phyloP scores from a whole-genome alignment of 2,329 filamentous ascomycete species.

The Zasmidium cellare region DNA sequence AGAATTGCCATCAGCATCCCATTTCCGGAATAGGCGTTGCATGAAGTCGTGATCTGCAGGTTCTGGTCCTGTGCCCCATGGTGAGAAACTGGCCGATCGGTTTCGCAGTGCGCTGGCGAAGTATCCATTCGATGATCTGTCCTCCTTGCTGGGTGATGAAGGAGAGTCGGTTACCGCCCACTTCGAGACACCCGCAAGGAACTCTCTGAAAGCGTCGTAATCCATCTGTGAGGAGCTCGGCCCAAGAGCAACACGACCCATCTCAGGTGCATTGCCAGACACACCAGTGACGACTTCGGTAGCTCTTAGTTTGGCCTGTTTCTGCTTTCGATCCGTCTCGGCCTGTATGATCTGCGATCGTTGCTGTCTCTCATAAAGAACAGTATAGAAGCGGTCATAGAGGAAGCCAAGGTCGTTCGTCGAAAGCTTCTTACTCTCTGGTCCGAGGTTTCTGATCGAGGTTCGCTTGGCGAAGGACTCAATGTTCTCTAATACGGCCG shows the following conservation, averaged over 20 bases:
- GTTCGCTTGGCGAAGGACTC: slow-evolving; percentile 97
- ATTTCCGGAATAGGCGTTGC: slow-evolving; percentile 79
- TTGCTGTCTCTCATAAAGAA: slow-evolving; percentile 89
- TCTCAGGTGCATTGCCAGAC: slow-evolving; percentile 61
- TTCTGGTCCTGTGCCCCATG: slow-evolving; percentile 62
- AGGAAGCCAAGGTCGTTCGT: slow-evolving; percentile 83
- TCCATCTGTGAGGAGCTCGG: slow-evolving; percentile 94
- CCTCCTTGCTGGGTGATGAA: slow-evolving; percentile 55
- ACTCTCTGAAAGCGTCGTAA: slow-evolving; percentile 93
- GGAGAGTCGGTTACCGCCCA: slow-evolving; percentile 93
- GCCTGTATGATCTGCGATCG: slow-evolving; percentile 75
- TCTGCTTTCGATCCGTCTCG: slow-evolving; percentile 63
- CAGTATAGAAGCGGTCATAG: slow-evolving; percentile 91
- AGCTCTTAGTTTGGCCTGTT: slow-evolving; percentile 59
- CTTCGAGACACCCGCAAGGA: slow-evolving; percentile 79
- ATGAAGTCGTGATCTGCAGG: slow-evolving; percentile 96
- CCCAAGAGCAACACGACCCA: slow-evolving; percentile 82
- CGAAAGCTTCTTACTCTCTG: slow-evolving; percentile 88
- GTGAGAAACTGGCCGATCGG: slow-evolving; percentile 44
- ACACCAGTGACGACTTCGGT: slow-evolving; percentile 51
- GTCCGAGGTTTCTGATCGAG: slow-evolving; percentile 90
- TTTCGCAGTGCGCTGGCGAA: slow-evolving; percentile 51
- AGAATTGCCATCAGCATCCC: slow-evolving; percentile 78
- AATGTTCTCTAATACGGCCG: slow-evolving; percentile 90
- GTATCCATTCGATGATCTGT: slow-evolving; percentile 55